Evolutionary conservation across 441 rosid genomes (phyloP), one percentile per base, ranked within the genome.

Genomic region (Pelargonium myrrhifolium): DNA sequence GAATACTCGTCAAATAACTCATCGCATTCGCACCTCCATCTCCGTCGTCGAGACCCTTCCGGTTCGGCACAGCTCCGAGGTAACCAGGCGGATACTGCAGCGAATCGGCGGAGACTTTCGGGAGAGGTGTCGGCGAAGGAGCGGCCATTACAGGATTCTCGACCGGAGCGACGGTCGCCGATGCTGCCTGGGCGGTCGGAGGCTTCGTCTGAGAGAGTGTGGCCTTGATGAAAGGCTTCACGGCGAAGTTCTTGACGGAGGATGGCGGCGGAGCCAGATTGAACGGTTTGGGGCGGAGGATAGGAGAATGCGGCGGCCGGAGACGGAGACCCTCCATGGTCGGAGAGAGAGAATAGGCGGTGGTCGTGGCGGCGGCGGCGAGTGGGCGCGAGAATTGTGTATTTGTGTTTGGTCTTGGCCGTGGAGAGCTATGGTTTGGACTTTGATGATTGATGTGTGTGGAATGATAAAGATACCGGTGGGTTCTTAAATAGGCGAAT

Each of bases 51-150:
- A 39, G 72, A n/a, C 4, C 71, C 10, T 74, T 42, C 7, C 83
- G 85, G 11, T 81, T 83, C 17, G 96, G 96, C 4, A 80, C 88
- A 0, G 93, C 97, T 4, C 98, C 98, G 56, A 93, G 87, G 68
- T 82, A 84, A 42, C 98, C 97, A 7, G 94, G 70, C 4, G 90
- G 90, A 71, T 93, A 93, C 74, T 82, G 89, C 31, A 93, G 82
- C 18, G 94, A 89, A 55, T 71, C 71, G 9, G 94, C 63, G 3
- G 92, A 84, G 51, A 83, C 84, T 62, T 65, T 85, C 55, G 21
- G 17, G 55, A 49, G 76, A 17, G 69, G 64, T 2, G 55, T 18
- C 28, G 22, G 37, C 6, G 73, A 5, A 6, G 76, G 56, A 14
- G 60, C 11, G 49, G 61, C 60, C 40, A 69, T 2, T 65, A 31